Base-by-base conservation (phyloP, 768 basidiomycete species). In the Steccherinum ochraceum region DNA sequence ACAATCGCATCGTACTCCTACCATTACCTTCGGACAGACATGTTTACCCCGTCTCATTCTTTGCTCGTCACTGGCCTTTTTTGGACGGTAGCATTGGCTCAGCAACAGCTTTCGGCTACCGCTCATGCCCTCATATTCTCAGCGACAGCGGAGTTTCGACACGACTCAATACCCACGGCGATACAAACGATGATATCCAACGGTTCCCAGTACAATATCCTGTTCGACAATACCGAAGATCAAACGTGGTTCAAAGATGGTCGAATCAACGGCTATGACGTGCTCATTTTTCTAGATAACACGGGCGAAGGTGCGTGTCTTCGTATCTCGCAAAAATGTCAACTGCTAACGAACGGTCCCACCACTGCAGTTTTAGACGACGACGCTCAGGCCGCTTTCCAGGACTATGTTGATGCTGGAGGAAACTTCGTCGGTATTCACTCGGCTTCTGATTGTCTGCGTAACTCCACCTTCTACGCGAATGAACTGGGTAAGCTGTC, bases 151-250 rank as follows among this genome's bases (percentile, higher is more conserved):
- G 75, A 72, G 27, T 78, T 68, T 60, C 61, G 75, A 23, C 77
- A 79, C 60, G 76, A 77, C 54, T 72, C 72, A 2, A 78, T 79
- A 45, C 75, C 76, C 0, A 72, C 70, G n/a, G 74, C 76, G 1
- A 71, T 75, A 24, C 58, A 70, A 42, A 70, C 71, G 5, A 59
- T 78, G 20, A 64, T 63, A 24, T 45, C 55, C 3, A 52, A 57
- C 10, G 67, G 66, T 1, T 45, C 59, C 1, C 44, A 56, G 10
- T 64, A 69, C 53, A 63, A 69, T 27, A 61, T 76, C 18, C 51
- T 59, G 10, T 78, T 79, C 54, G 68, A 69, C 41, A 69, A 72
- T 45, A 72, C 72, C 11, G 77, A 79, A 53, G 76, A 78, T 54
- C 46, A 55, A 40, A 57, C 56, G 1, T 58, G 62, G 55, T 77